Conservation (phyloP, 495 filamentous ascomycete species). For the Aspergillus funiculosus region DNA sequence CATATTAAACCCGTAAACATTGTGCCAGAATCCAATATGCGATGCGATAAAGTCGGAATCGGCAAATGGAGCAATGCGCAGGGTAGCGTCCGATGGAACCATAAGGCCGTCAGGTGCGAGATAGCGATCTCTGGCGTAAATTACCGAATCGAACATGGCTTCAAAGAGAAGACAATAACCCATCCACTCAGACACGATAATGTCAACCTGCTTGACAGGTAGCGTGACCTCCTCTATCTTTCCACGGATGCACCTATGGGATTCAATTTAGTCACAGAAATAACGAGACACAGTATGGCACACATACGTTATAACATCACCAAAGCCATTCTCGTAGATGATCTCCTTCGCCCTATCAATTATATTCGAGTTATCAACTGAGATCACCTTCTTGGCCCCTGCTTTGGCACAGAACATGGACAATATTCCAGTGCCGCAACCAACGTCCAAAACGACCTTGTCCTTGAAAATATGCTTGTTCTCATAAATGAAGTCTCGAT, state of each 20-base stretch:
- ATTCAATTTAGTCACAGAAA: conserved; percentile 1
- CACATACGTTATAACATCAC: conserved; percentile 66
- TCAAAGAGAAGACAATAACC: conserved; percentile 91
- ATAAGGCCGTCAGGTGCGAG: conserved; percentile 73
- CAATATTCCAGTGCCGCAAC: conserved; percentile 87
- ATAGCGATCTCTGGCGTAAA: conserved; percentile 82
- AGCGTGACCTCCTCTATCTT: conserved; percentile 87
- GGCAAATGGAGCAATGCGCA: conserved; percentile 78
- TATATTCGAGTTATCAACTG: conserved; percentile 91
- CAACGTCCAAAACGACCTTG: conserved; percentile 88
- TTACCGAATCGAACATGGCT: conserved; percentile 89
- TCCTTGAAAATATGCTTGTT: conserved; percentile 88
- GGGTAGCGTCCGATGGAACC: conserved; percentile 83
- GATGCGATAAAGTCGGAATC: conserved; percentile 72
- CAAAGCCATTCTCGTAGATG: conserved; percentile 72
- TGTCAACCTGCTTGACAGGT: conserved; percentile 79
- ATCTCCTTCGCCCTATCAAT: conserved; percentile 84
- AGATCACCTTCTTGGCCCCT: conserved; percentile 83
- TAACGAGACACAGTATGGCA: background rate
- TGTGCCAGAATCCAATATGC: conserved; percentile 65
- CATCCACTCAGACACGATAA: conserved; percentile 98
- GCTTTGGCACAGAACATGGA: conserved; percentile 92
- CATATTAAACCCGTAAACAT: conserved; percentile 55
- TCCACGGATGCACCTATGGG: conserved; percentile 59
- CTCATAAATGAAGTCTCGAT: conserved; percentile 66